Evolutionary conservation across 345 rosid species (phyloP).

Genomic region (Eucalyptus grandis): DNA sequence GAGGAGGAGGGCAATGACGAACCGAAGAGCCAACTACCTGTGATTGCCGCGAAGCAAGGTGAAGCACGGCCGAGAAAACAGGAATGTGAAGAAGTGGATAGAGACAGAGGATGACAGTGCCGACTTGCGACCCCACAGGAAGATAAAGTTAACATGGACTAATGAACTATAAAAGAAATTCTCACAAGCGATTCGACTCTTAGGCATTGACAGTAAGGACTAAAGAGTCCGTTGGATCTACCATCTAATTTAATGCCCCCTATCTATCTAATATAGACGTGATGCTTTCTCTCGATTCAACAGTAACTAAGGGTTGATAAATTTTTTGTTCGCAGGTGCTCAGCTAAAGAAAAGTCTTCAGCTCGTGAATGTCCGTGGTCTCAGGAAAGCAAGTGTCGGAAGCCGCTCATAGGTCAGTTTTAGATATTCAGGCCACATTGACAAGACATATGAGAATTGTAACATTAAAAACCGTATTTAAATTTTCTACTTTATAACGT

Average conservation of each 20-base stretch:
- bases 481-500: not conserved
- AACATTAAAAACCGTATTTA: not conserved
- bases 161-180: slow-evolving; percentile 19
- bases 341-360: slow-evolving; percentile 29
- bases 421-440: not conserved
- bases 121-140: slow-evolving; percentile 4
- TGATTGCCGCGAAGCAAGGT: not conserved
- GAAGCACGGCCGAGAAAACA: not conserved
- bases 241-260: not conserved
- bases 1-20: not conserved
- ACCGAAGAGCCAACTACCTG: not conserved
- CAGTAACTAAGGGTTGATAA: not conserved
- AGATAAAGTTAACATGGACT: slow-evolving; percentile 27
- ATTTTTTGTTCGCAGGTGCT: slow-evolving; percentile 4
- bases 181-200: slow-evolving; percentile 11
- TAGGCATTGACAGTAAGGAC: slow-evolving; percentile 24
- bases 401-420: slow-evolving; percentile 37
- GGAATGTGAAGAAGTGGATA: not conserved
- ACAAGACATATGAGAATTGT: not conserved
- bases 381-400: slow-evolving; percentile 21
- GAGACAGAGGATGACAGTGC: not conserved
- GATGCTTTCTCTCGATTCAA: not conserved
- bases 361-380: slow-evolving; percentile 31
- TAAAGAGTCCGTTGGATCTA: not conserved
- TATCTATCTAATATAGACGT: not conserved